Percentiles rank a stretch among this genome's conserved stretches.
Conservation (phyloP, 208 protist genomes). For the Zelonia costaricensis region DNA sequence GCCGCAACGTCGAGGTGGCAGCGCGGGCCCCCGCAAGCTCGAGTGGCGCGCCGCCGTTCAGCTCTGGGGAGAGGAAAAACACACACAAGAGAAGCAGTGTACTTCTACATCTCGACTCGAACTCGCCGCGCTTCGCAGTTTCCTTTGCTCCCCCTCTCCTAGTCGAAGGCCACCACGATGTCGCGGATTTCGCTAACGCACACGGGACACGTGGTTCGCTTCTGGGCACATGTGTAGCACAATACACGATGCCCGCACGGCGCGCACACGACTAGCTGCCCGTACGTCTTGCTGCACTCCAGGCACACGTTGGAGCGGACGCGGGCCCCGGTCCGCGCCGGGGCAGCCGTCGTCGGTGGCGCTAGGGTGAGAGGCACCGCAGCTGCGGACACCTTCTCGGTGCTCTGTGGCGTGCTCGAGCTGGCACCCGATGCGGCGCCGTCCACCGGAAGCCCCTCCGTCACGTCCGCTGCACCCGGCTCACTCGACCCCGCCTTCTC, state of each 20-base stretch:
- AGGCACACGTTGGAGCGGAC: conserved; percentile 30
- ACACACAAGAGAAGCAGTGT: too few relatives aligned
- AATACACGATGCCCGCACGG: conserved; percentile 87
- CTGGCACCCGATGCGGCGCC: neutral
- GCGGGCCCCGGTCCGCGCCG: neutral
- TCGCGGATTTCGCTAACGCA: conserved; percentile 54
- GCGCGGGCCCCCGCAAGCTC: too few relatives aligned
- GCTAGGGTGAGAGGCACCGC: neutral
- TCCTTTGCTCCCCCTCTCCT: too few relatives aligned
- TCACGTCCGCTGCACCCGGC: neutral
- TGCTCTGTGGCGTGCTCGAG: neutral
- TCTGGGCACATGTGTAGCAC: conserved; percentile 59
- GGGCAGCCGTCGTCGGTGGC: neutral
- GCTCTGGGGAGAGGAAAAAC: too few relatives aligned
- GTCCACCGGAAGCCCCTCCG: neutral
- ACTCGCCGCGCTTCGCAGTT: too few relatives aligned
- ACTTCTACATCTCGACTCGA: too few relatives aligned
- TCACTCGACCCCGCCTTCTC: neutral
- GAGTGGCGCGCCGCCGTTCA: too few relatives aligned
- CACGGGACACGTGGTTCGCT: conserved; percentile 72
- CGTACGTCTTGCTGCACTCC: conserved; percentile 36
- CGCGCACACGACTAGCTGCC: conserved; percentile 51
- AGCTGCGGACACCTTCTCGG: neutral
- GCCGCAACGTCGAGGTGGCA: too few relatives aligned
- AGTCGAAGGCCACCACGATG: conserved; percentile 38